Conservation (phyloP, 1,139 yeast genomes). For the Suhomyces choctaworum region DNA sequence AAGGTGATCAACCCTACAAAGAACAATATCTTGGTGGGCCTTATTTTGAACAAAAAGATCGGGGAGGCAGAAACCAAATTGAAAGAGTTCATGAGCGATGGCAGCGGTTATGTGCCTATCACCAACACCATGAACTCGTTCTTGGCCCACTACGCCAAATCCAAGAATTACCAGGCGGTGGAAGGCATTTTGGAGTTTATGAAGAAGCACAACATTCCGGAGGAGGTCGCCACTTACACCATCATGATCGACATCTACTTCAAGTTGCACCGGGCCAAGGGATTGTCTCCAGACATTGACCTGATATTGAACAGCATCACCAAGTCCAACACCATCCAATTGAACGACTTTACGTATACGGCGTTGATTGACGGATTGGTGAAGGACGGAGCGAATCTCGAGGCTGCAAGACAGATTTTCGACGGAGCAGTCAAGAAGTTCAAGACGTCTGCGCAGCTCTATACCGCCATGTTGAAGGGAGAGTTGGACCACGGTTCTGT, state of each 20-base stretch:
- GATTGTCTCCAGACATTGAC: constrained; percentile 45
- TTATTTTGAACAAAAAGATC: constrained; percentile 31
- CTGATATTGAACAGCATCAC: constrained; percentile 45
- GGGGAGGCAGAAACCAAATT: constrained; percentile 37
- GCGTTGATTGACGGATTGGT: constrained; percentile 59
- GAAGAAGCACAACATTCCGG: constrained; percentile 44
- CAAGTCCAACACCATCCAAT: constrained; percentile 35
- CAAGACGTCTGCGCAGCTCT: constrained; percentile 41
- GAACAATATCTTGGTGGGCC: constrained; percentile 41
- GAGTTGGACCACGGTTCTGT: constrained; percentile 55
- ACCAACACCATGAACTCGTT: constrained; percentile 40
- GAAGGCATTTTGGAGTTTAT: constrained; percentile 42
- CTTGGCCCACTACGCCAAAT: constrained; percentile 32
- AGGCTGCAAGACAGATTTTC: constrained; percentile 55
- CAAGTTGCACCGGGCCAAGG: constrained; percentile 46
- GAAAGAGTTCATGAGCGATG: constrained; percentile 28
- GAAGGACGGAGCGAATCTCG: constrained; percentile 46
- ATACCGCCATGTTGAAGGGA: constrained; percentile 59
- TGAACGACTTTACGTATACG: constrained; percentile 54
- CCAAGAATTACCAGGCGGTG: constrained; percentile 37
- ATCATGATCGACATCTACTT: constrained; percentile 57
- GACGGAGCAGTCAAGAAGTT: constrained; percentile 36
- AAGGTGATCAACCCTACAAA: constrained; percentile 33
- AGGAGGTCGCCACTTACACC: constrained; percentile 70
- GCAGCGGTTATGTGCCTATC: constrained; percentile 33